These are phyloP conservation scores for Trypanosoma boissoni DNA, from an alignment of 208 protist species.

Conservation along the genomic window DNA sequence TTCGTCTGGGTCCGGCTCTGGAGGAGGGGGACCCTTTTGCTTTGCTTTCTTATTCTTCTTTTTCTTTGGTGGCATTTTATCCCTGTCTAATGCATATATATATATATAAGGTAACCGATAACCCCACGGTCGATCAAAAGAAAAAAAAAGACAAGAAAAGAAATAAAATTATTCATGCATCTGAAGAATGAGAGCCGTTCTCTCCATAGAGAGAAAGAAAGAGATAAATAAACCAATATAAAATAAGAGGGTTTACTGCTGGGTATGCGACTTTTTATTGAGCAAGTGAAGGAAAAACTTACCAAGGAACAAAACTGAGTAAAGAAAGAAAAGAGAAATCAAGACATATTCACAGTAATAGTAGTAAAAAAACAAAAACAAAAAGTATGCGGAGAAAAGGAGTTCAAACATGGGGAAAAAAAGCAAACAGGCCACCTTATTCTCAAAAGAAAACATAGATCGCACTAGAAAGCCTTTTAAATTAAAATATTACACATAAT, in stretches of 20 bases:
- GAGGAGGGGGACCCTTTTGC: constrained; percentile 26
- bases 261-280: too few species aligned
- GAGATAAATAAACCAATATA: constrained; percentile 12
- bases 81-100: constrained; percentile 3
- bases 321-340: constrained; percentile 17
- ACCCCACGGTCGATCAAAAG: neutral
- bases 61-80: constrained; percentile 31
- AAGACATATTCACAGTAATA: constrained; percentile 8
- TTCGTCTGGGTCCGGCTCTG: constrained; percentile 38
- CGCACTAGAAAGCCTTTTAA: neutral
- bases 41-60: constrained; percentile 28
- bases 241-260: constrained; percentile 5
- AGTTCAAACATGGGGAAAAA: too few species aligned
- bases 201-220: too few species aligned
- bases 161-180: too few species aligned
- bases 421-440: too few species aligned
- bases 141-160: constrained; percentile 1
- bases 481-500: neutral
- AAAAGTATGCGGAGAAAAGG: too few species aligned
- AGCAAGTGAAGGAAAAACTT: too few species aligned
- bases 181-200: too few species aligned
- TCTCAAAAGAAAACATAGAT: neutral
- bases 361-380: constrained; percentile 5
- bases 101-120: too few species aligned
- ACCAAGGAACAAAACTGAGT: constrained; percentile 20